Evolutionary conservation across 2,329 filamentous ascomycete species (phyloP), one percentile per base, ranked within the genome.

Genomic region (Xylaria sp.): DNA sequence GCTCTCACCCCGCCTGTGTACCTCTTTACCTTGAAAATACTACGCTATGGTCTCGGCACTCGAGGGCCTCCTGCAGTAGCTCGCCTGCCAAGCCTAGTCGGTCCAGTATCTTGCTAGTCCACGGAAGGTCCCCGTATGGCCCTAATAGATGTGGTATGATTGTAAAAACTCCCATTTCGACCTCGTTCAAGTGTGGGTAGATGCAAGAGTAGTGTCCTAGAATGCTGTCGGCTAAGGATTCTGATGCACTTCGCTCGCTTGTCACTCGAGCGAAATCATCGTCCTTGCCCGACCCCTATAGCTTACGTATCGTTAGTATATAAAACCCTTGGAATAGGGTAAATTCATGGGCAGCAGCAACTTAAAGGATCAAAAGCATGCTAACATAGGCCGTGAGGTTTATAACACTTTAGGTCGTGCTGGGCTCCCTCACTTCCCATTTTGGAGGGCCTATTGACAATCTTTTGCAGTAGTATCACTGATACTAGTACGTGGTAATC

Each of bases 11-110:
- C 81, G 72, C 2, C 79, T 80, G 3, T 76, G 65, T 2, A 73
- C 67, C 62, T 80, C 77, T 38, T 81, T 73, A 15, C 83, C 82
- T 48, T 77, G 29, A 7, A 67, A 68, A 51, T 83, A 76, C 71
- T 84, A 85, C 4, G 79, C 79, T 0, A 79, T 81, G 0, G 80
- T 83, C 23, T 27, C 81, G 77, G 58, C 81, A 83, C 1, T 81
- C 80, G 67, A 85, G 84, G 62, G 82, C 83, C 54, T 80, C 74
- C 70, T 85, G 83, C 3, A 81, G 75, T 37, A 85, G 76, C 7
- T 78, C 73, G 25, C 84, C 81, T 1, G 78, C 77, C 7, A 85
- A 75, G 23, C 76, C 79, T 1, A 85, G 75, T 61, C 84, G 81
- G 54, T 83, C 81, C 1, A 86, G 77, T 71, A 84, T 79, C 70